A percentile compares a stretch with the other conserved stretches of the same genome.
Evolutionary conservation across 2,329 filamentous ascomycete genomes (phyloP).

Genomic region (Aspergillus novofumigatus): DNA sequence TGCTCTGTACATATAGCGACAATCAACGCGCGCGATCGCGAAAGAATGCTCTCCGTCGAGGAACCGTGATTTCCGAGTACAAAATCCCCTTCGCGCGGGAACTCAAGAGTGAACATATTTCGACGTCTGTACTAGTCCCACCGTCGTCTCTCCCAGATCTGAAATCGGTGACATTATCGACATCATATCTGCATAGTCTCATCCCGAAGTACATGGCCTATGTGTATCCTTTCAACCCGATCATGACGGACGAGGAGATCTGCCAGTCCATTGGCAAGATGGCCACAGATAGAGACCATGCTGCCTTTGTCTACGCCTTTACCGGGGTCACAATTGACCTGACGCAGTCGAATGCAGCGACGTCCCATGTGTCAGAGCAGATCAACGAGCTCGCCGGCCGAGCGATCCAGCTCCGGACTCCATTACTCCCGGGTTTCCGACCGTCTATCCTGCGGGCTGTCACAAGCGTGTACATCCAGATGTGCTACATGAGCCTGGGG

Average conservation of each 20-base stretch:
- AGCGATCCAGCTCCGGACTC: slow-evolving; percentile 34
- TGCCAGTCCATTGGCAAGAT: slow-evolving; percentile 31
- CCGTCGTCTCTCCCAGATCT: slow-evolving; percentile 5
- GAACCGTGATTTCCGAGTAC: slow-evolving; percentile 41
- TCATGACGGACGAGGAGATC: slow-evolving; percentile 43
- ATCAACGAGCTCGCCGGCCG: slow-evolving; percentile 26
- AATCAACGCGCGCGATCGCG: slow-evolving; percentile 29
- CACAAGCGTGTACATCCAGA: slow-evolving; percentile 52
- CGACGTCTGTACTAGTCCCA: slow-evolving; percentile 20
- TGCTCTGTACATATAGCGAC: slow-evolving; percentile 44
- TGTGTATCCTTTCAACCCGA: slow-evolving; percentile 47
- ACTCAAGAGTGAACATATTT: slow-evolving; percentile 6
- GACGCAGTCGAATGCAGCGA: slow-evolving; percentile 26
- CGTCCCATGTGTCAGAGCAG: slow-evolving; percentile 24
- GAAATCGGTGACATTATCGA: slow-evolving; percentile 2
- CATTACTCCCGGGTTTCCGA: slow-evolving; percentile 36
- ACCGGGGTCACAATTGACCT: slow-evolving; percentile 45
- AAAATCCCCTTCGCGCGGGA: slow-evolving; percentile 12
- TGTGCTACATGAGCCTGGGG: slow-evolving; percentile 48
- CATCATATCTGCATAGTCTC: slow-evolving; percentile 37
- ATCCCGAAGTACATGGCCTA: slow-evolving; percentile 43
- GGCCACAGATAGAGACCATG: slow-evolving; percentile 35
- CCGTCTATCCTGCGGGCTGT: slow-evolving; percentile 46
- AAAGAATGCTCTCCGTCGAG: slow-evolving; percentile 35
- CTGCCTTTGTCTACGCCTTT: slow-evolving; percentile 44